Percentiles rank a stretch among this genome's conserved stretches.
Evolutionary conservation across 2,329 filamentous ascomycete genomes (phyloP).

Genomic region (Fusarium chuoi): DNA sequence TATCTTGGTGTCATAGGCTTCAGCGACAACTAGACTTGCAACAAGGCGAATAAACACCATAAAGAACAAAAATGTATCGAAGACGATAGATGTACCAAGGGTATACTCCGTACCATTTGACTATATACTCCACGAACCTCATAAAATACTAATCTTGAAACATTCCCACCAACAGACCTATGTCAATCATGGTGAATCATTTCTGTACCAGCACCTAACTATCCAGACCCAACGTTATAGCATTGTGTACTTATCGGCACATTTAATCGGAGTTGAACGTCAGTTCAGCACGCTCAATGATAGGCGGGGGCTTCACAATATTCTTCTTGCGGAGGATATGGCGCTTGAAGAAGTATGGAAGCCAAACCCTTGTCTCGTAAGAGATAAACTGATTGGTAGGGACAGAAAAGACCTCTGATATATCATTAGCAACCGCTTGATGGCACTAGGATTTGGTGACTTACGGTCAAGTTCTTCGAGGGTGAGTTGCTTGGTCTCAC

Average conservation of each 20-base stretch:
- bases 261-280: constrained; percentile 2
- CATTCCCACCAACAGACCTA: not conserved
- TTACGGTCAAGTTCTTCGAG: constrained; percentile 59
- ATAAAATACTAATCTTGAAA: not conserved
- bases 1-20: too few species aligned
- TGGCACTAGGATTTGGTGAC: accelerated
- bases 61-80: accelerated
- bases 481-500: constrained; percentile 62
- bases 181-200: not conserved
- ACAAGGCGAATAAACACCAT: accelerated
- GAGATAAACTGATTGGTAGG: constrained; percentile 44
- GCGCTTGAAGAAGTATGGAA: constrained; percentile 53
- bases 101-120: not conserved
- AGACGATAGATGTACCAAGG: not conserved
- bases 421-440: not conserved
- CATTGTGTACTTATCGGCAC: accelerated
- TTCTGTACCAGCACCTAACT: not conserved
- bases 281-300: constrained; percentile 40
- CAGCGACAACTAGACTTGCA: accelerated
- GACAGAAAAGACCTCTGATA: constrained; percentile 47
- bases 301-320: constrained; percentile 46
- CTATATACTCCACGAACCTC: not conserved
- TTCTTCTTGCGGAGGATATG: constrained; percentile 48
- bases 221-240: accelerated
- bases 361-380: constrained; percentile 48